These are phyloP conservation scores for Thermochaetoides thermophila DNA, from an alignment of 495 filamentous ascomycete species.

Conservation along the genomic window DNA sequence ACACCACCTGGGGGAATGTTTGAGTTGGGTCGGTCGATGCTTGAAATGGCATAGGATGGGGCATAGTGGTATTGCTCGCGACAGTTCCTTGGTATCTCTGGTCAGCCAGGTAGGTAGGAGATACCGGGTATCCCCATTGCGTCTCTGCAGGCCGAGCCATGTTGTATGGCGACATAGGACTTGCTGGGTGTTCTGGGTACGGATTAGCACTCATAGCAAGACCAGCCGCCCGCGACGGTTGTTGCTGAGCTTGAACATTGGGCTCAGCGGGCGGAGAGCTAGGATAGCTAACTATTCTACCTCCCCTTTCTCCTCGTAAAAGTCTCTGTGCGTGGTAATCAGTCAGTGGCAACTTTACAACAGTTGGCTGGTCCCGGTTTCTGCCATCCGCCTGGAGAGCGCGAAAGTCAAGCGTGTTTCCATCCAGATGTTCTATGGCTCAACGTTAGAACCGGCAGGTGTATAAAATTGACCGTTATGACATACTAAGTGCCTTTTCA, in stretches of 20 bases:
- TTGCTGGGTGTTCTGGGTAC: too few species aligned
- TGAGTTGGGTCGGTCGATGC: not conserved
- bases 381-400: constrained; percentile 9
- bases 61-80: too few species aligned
- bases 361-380: constrained; percentile 4
- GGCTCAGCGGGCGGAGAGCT: not conserved
- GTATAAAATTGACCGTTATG: not conserved
- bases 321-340: constrained; percentile 5
- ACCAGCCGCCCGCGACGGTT: not conserved
- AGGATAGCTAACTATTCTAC: not conserved
- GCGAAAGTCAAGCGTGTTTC: constrained; percentile 9
- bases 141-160: not conserved
- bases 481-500: constrained; percentile 13
- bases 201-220: not conserved
- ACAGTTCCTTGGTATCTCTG: too few species aligned
- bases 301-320: not conserved
- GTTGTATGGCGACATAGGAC: too few species aligned
- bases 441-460: not conserved
- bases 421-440: constrained; percentile 8
- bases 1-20: not conserved
- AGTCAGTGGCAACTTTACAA: constrained; percentile 4
- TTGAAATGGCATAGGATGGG: not conserved
- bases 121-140: not conserved
- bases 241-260: not conserved
- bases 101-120: too few species aligned